phyloP scores from a whole-genome alignment of 345 rosid species.

The Litchi chinensis region DNA sequence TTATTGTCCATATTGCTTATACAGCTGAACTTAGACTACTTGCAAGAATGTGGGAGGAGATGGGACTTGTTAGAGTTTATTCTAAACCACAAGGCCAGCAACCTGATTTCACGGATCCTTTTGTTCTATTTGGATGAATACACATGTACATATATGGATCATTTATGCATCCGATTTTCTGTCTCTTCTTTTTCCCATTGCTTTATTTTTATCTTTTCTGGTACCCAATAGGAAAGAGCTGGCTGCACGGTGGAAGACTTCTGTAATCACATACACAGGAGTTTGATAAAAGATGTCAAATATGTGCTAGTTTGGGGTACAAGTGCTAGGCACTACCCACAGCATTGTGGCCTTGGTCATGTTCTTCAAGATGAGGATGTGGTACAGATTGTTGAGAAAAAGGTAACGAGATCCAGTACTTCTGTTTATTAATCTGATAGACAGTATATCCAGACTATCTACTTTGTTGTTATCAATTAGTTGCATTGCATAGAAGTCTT shows the following conservation, averaged over 20 bases:
- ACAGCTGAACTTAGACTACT: constrained; percentile 98
- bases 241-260: constrained; percentile 97
- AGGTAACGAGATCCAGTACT: constrained; percentile 43
- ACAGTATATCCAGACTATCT: not conserved
- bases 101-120: constrained; percentile 93
- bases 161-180: not conserved
- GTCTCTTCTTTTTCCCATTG: not conserved
- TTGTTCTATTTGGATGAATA: constrained; percentile 58
- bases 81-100: constrained; percentile 99
- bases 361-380: constrained; percentile 90
- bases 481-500: not conserved
- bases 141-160: not conserved
- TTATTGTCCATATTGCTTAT: constrained; percentile 25
- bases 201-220: constrained; percentile 16
- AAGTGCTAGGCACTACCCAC: constrained; percentile 93
- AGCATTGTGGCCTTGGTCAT: constrained; percentile 94
- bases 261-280: constrained; percentile 96
- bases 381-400: constrained; percentile 97
- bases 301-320: constrained; percentile 96
- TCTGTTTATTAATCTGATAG: constrained; percentile 2
- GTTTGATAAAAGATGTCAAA: constrained; percentile 90
- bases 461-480: not conserved
- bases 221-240: constrained; percentile 75
- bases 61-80: constrained; percentile 96
- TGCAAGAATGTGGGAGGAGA: constrained; percentile 94